Conservation (phyloP, 2,329 filamentous ascomycete genomes). For the Claviceps quebecensis region DNA sequence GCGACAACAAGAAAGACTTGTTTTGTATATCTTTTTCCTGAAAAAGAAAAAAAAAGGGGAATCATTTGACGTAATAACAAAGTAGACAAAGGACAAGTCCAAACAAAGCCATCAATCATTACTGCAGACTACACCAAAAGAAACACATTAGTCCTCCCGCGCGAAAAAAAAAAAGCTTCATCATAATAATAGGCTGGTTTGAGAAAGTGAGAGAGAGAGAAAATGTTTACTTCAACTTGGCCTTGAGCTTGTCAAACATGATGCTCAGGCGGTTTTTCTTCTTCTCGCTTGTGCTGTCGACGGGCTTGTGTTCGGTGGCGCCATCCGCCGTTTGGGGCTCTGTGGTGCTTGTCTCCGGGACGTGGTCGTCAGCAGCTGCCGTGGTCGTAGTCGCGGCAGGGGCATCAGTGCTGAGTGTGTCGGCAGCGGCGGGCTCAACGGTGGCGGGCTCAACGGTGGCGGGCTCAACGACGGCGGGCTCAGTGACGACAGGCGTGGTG, state of each 20-base stretch:
- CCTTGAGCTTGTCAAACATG: constrained; percentile 45
- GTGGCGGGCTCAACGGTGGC: not conserved
- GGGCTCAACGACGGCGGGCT: not conserved
- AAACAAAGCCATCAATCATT: constrained; percentile 19
- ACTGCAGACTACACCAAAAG: constrained; percentile 11
- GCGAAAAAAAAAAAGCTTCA: no score
- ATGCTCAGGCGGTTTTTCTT: constrained; percentile 52
- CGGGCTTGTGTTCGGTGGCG: constrained; percentile 8
- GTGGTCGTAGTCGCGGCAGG: constrained; percentile 3
- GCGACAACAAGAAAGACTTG: no score
- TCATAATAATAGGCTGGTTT: constrained; percentile 4
- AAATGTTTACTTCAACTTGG: constrained; percentile 23
- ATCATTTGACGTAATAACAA: constrained; percentile 22
- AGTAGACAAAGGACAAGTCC: constrained; percentile 16
- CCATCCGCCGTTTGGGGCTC: constrained; percentile 4
- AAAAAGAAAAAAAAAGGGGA: constrained; percentile 18
- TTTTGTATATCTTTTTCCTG: not conserved
- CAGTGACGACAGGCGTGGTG: not conserved
- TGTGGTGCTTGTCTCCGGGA: constrained; percentile 10
- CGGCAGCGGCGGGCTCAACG: not conserved
- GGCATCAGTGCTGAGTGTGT: not conserved
- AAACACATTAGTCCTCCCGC: constrained; percentile 5
- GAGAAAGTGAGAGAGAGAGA: not conserved
- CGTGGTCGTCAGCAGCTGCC: constrained; percentile 10
- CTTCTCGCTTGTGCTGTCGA: constrained; percentile 39